Evolutionary conservation across 345 rosid species (phyloP), one percentile per base, ranked within the genome.

Genomic region (Gossypium australe): DNA sequence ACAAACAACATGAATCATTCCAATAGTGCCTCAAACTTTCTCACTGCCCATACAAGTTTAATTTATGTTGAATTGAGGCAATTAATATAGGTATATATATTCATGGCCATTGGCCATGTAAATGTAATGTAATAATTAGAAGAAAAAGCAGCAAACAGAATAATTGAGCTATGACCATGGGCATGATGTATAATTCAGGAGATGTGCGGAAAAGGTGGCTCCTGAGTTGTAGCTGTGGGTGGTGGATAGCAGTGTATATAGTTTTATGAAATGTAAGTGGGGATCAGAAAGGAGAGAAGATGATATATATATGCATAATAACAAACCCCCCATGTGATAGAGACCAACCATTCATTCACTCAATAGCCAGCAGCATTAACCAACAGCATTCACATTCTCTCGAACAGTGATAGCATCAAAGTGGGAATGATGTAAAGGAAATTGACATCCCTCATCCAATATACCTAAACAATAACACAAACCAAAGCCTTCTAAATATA

Each of bases 1-100:
- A 68, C 72, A 66, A 68, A 68, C 58, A 68, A 25, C 14, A 17
- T 49, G 72, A 49, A 68, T 68, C 22, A 68, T 68, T 59, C 62
- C 34, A 24, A 22, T 22, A 20, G 29, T 29, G 11, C 61, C 22
- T n/a, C 14, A 55, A 8, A 2, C 25, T 22, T 58, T 14, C 20
- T 17, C 4, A 52, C 0, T 16, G 7, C 17, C 20, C 9, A 14
- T 4, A 52, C 9, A n/a, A 17, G 24, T n/a, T n/a, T 4, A 53
- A n/a, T 17, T n/a, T 53, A n/a, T n/a, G n/a, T 34, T 34, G 4
- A 34, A 34, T 34, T 5, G 1, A 34, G 41, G 38, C 38, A 4
- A 34, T 34, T 34, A 34, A 34, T 34, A 34, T 34, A 34, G 38
- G 6, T 34, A 34, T 34, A 29, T 29, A 34, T 34, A 1, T 4